These are phyloP conservation scores for Nemania bipapillata DNA, from an alignment of 2,329 filamentous ascomycete genomes.

Conservation along the genomic window DNA sequence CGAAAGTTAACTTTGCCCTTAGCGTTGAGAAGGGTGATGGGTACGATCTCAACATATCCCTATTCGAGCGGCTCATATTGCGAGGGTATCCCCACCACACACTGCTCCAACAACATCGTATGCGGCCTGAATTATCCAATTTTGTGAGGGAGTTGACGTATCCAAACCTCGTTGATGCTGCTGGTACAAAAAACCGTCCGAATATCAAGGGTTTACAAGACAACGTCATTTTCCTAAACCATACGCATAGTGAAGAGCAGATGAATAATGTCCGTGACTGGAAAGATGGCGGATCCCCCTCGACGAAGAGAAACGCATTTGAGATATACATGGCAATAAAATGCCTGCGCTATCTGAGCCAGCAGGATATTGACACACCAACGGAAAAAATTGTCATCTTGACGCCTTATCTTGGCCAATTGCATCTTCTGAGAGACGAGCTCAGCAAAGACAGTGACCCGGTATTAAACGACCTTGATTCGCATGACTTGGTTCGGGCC, in stretches of 20 bases:
- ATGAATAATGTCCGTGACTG: constrained; percentile 59
- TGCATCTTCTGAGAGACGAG: constrained; percentile 65
- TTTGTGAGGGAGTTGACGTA: constrained; percentile 70
- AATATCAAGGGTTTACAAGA: constrained; percentile 66
- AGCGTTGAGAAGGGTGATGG: constrained; percentile 72
- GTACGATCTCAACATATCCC: constrained; percentile 72
- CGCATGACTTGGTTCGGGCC: constrained; percentile 68
- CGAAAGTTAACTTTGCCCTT: constrained; percentile 71
- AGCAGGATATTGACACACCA: constrained; percentile 71
- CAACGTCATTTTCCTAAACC: constrained; percentile 73
- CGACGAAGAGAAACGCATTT: constrained; percentile 71
- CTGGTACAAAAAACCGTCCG: constrained; percentile 51
- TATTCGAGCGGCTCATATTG: constrained; percentile 74
- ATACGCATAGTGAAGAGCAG: constrained; percentile 64
- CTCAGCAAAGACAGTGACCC: constrained; percentile 70
- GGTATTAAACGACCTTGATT: constrained; percentile 74
- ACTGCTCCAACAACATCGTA: constrained; percentile 72
- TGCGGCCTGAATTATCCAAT: constrained; percentile 73
- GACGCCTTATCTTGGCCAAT: constrained; percentile 77
- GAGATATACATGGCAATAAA: constrained; percentile 75
- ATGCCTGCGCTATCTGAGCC: constrained; percentile 72
- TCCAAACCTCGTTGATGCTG: constrained; percentile 70
- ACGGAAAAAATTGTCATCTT: constrained; percentile 73
- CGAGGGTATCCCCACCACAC: constrained; percentile 65
- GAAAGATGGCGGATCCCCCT: constrained; percentile 60